A percentile compares a stretch with the other conserved stretches of the same genome.
Evolutionary conservation across 1,284 basidiomycete species (phyloP).

Genomic region (Dichomitus squalens): DNA sequence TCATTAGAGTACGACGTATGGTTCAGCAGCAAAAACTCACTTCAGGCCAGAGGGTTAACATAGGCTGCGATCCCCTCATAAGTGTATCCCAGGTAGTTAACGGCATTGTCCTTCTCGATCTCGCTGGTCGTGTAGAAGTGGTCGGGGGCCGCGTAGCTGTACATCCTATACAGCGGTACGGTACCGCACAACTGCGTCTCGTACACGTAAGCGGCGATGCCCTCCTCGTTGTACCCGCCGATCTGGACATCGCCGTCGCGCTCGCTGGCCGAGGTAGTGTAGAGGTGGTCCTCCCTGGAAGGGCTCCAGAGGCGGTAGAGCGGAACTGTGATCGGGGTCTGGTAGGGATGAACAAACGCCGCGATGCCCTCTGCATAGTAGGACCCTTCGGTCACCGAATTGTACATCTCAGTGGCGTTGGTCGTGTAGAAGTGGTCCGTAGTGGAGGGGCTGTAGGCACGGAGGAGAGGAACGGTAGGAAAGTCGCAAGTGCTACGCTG

Average conservation of each 20-base stretch:
- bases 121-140: slow-evolving; percentile 16
- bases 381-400: slow-evolving; percentile 12
- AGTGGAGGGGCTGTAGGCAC: slow-evolving; percentile 3
- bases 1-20: too few relatives aligned
- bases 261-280: slow-evolving; percentile 3
- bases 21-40: neutral
- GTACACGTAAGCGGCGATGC: slow-evolving; percentile 3
- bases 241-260: neutral
- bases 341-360: slow-evolving; percentile 4
- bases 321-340: slow-evolving; percentile 5
- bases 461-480: slow-evolving; percentile 12
- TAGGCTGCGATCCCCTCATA: slow-evolving; percentile 7
- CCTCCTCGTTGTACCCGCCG: slow-evolving; percentile 3
- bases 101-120: slow-evolving; percentile 2
- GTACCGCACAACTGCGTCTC: neutral
- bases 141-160: neutral
- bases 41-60: neutral
- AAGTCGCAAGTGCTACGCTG: neutral
- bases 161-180: slow-evolving; percentile 14
- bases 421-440: slow-evolving; percentile 24
- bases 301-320: slow-evolving; percentile 9
- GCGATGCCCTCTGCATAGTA: slow-evolving; percentile 12
- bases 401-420: slow-evolving; percentile 6
- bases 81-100: neutral
- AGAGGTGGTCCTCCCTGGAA: slow-evolving; percentile 2